These are phyloP conservation scores for Plantago major DNA, from an alignment of 257 asterid species.

Conservation along the genomic window DNA sequence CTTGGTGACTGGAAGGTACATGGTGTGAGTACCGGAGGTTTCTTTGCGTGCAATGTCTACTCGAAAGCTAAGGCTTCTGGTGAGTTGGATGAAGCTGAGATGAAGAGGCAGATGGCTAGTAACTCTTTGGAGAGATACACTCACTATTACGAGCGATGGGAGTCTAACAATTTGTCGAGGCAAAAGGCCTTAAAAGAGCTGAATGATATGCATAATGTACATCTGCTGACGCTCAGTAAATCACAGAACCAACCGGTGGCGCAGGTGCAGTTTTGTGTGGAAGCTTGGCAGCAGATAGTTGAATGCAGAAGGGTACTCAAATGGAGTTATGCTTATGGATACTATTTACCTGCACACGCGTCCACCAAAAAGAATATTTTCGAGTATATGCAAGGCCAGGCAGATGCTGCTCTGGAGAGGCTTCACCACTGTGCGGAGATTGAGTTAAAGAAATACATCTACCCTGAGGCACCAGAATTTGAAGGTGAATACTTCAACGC, in stretches of 20 bases:
- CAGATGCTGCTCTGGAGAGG: slow-evolving; percentile 35
- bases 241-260: background rate
- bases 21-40: slow-evolving; percentile 92
- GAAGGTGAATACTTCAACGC: background rate
- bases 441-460: slow-evolving; percentile 11
- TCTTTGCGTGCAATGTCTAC: slow-evolving; percentile 65
- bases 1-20: slow-evolving; percentile 91
- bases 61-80: slow-evolving; percentile 88
- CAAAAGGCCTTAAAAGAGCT: background rate
- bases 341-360: slow-evolving; percentile 60
- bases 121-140: slow-evolving; percentile 1
- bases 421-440: slow-evolving; percentile 47
- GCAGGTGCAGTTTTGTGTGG: slow-evolving; percentile 9
- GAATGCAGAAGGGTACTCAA: slow-evolving; percentile 90
- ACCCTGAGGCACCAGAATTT: slow-evolving; percentile 8
- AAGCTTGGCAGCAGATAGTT: slow-evolving; percentile 49
- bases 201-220: background rate
- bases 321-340: slow-evolving; percentile 97
- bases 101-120: slow-evolving; percentile 26
- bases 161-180: background rate
- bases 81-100: slow-evolving; percentile 15
- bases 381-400: slow-evolving; percentile 38
- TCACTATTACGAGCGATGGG: background rate
- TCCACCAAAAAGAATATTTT: slow-evolving; percentile 30
- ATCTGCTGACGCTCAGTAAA: background rate